Conservation (phyloP, 2,329 filamentous ascomycete species). For the Sarocladium kiliense region DNA sequence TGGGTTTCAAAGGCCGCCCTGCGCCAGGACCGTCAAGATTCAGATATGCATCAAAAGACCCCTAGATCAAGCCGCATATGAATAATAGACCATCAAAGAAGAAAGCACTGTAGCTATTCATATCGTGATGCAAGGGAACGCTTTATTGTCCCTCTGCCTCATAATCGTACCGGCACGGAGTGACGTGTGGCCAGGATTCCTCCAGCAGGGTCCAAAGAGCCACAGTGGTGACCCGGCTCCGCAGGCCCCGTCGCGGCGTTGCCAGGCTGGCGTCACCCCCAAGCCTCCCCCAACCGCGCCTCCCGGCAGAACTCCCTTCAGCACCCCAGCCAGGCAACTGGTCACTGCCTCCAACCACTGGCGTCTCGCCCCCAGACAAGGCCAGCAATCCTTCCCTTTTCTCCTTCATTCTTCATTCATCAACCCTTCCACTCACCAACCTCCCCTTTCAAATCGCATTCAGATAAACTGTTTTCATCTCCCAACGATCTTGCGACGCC, state of each 20-base stretch:
- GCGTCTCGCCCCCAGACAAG: neutral
- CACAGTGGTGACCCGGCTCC: neutral
- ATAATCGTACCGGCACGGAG: neutral
- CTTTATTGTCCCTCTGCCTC: neutral
- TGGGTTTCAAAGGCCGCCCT: neutral
- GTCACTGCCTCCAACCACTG: conserved; percentile 3
- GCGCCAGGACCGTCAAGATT: neutral
- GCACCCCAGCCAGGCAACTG: neutral
- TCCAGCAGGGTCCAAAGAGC: neutral
- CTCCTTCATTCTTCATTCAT: conserved; percentile 7
- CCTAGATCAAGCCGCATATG: neutral
- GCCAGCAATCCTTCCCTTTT: conserved; percentile 5
- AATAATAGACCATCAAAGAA: neutral
- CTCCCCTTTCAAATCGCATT: neutral
- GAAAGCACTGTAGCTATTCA: neutral
- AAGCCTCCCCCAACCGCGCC: neutral
- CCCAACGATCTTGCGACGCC: neutral
- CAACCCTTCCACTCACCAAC: conserved; percentile 3
- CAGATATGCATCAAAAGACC: neutral
- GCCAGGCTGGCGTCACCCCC: conserved; percentile 8
- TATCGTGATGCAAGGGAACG: neutral
- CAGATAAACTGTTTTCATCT: conserved; percentile 1
- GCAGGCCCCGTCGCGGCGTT: neutral
- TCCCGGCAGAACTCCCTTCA: conserved; percentile 7
- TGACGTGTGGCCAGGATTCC: conserved; percentile 5